These are phyloP conservation scores for Boletus coccyginus DNA, from an alignment of 768 basidiomycete species.

Conservation along the genomic window DNA sequence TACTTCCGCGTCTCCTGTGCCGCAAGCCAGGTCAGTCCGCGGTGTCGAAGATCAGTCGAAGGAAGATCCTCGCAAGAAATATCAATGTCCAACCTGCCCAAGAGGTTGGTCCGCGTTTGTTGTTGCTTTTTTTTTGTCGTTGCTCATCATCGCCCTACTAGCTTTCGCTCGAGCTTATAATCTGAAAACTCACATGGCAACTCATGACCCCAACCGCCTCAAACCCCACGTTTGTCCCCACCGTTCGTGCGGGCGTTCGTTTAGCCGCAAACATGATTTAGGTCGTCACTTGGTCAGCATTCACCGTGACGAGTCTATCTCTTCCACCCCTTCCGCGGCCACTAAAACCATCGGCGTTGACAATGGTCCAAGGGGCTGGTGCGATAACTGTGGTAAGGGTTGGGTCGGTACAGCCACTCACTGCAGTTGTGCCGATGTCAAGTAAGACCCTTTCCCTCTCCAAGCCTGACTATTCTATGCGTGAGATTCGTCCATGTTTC, in stretches of 20 bases:
- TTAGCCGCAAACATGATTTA: slow-evolving; percentile 92
- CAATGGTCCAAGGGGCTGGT: slow-evolving; percentile 63
- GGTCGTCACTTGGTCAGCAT: slow-evolving; percentile 87
- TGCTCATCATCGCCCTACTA: slow-evolving; percentile 25
- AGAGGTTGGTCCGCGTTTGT: slow-evolving; percentile 46
- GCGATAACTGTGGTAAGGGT: slow-evolving; percentile 71
- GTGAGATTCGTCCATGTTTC: slow-evolving; percentile 14
- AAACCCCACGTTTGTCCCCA: slow-evolving; percentile 92
- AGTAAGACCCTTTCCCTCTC: slow-evolving; percentile 39
- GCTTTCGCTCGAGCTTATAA: slow-evolving; percentile 95
- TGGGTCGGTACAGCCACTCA: slow-evolving; percentile 51
- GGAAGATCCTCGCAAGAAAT: slow-evolving; percentile 72
- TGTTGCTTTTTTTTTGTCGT: neutral
- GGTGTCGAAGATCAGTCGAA: slow-evolving; percentile 43
- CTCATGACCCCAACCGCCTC: slow-evolving; percentile 87
- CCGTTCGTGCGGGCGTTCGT: slow-evolving; percentile 81
- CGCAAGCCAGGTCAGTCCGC: slow-evolving; percentile 37
- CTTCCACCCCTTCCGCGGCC: slow-evolving; percentile 36
- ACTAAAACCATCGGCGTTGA: slow-evolving; percentile 66
- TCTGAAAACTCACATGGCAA: slow-evolving; percentile 92
- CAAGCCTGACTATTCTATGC: slow-evolving; percentile 25
- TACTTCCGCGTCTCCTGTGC: slow-evolving; percentile 39
- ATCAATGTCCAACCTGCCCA: slow-evolving; percentile 72
- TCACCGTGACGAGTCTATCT: slow-evolving; percentile 66
- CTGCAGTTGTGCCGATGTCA: slow-evolving; percentile 65